Evolutionary conservation across 306 rosid genomes (phyloP), one percentile per base, ranked within the genome.

Genomic region (Quercus glauca): DNA sequence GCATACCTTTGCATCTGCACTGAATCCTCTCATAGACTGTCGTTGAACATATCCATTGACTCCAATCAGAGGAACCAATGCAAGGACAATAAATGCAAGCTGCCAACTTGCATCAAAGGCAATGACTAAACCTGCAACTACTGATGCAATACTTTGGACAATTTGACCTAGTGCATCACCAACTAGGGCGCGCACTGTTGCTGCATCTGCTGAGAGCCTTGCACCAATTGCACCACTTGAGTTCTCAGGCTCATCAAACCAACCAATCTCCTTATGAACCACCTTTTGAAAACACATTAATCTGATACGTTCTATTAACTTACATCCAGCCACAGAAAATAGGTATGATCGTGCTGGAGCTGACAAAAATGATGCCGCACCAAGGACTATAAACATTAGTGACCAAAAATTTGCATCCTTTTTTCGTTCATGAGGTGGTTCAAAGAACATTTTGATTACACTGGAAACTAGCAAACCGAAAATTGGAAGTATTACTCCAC

Each of bases 131-230:
- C 98, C 98, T 6, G 97, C 88, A 69, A 91, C 25, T 14, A 86
- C 84, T 19, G 96, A n/a, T 31, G 97, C 95, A 25, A 81, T 23
- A 82, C 87, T 93, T 55, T 89, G 87, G 64, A 93, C 90, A 17
- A 86, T 2, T 43, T 80, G 86, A 58, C 92, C 93, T 3, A 93
- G 74, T 1, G 96, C 89, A 53, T 93, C 97, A 14, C 97, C 97
- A 41, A 93, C 95, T 56, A 93, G 82, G 43, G 97, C 89, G 0
- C 98, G 90, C 19, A 93, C 93, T 1, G 82, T 71, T 37, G 98
- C 93, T 55, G 98, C 98, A 80, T 93, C 98, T 3, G 96, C 87
- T 4, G 98, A 93, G 53, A 93, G 93, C 83, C 97, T 89, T 8
- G 98, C 91, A 71, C 98, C 98, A 75, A 93, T 37, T 2, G 86